Evolutionary conservation across 31 red algal species (phyloP).

Genomic region (Asparagopsis taxiformis): DNA sequence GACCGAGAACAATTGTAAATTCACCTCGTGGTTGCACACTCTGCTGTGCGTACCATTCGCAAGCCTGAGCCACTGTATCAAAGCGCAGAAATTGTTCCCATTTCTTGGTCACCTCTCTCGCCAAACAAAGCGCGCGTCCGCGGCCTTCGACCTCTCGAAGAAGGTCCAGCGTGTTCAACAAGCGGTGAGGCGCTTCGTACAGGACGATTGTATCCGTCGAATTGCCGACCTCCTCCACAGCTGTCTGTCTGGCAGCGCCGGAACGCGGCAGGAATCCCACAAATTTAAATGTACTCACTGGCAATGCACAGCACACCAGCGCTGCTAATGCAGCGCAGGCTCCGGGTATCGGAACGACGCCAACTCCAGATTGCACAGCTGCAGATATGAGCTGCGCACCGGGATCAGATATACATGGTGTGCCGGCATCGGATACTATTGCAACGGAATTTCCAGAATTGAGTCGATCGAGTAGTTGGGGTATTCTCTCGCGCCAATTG

Average conservation of each 20-base stretch:
- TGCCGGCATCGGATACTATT: slow-evolving; percentile 90
- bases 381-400: slow-evolving; percentile 72
- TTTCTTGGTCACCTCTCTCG: slow-evolving; percentile 93
- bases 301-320: slow-evolving; percentile 58
- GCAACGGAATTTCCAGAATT: slow-evolving; percentile 56
- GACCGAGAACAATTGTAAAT: slow-evolving; percentile 71
- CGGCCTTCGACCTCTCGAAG: slow-evolving; percentile 12
- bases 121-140: slow-evolving; percentile 48
- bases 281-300: slow-evolving; percentile 63
- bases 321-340: slow-evolving; percentile 79
- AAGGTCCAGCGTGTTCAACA: slow-evolving; percentile 62
- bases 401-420: slow-evolving; percentile 90
- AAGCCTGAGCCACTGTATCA: slow-evolving; percentile 27
- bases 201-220: slow-evolving; percentile 51
- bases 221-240: slow-evolving; percentile 28
- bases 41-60: slow-evolving; percentile 1
- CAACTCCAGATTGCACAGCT: slow-evolving; percentile 45
- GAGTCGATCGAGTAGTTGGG: slow-evolving; percentile 46
- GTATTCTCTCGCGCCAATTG: slow-evolving; percentile 71
- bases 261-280: slow-evolving; percentile 79
- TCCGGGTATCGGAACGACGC: slow-evolving; percentile 87
- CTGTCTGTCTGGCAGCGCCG: slow-evolving; percentile 27
- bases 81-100: slow-evolving; percentile 85
- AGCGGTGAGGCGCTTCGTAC: slow-evolving; percentile 91
- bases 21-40: slow-evolving; percentile 44